Percentiles rank a stretch among this genome's conserved stretches.
phyloP scores from a whole-genome alignment of 1,284 basidiomycete genomes.

The Schizophyllum amplum region DNA sequence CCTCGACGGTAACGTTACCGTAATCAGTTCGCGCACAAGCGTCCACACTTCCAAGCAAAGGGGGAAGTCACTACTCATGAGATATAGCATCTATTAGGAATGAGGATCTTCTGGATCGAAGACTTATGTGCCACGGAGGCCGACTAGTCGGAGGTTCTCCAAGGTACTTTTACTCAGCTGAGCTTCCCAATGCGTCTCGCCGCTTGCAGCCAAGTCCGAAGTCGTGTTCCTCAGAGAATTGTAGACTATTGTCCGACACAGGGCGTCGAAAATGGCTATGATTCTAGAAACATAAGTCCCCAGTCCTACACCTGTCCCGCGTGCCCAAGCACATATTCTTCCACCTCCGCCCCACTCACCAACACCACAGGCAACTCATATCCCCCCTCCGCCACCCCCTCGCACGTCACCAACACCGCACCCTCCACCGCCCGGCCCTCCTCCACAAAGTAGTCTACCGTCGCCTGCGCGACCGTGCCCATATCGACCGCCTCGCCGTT shows the following conservation, averaged over 20 bases:
- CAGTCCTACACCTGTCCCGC: no score
- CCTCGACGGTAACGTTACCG: neutral
- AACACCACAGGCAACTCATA: neutral
- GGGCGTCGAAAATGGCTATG: no score
- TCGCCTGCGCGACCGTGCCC: neutral
- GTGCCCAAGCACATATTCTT: neutral
- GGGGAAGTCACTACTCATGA: no score
- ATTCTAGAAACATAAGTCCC: no score
- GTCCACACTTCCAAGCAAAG: no score
- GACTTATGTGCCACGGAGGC: no score
- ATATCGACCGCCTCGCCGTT: neutral
- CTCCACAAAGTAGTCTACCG: neutral
- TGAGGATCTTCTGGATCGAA: no score
- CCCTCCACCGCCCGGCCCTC: neutral
- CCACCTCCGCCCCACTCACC: neutral
- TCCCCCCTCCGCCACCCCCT: neutral
- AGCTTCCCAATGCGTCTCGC: neutral
- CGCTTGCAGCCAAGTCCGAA: no score
- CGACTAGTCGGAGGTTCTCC: neutral
- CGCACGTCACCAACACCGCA: neutral
- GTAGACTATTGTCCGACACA: no score
- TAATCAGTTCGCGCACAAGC: no score
- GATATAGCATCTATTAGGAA: no score
- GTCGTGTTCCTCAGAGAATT: no score
- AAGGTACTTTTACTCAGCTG: neutral